Conservation (phyloP, 345 rosid species). For the Orychophragmus violaceus region DNA sequence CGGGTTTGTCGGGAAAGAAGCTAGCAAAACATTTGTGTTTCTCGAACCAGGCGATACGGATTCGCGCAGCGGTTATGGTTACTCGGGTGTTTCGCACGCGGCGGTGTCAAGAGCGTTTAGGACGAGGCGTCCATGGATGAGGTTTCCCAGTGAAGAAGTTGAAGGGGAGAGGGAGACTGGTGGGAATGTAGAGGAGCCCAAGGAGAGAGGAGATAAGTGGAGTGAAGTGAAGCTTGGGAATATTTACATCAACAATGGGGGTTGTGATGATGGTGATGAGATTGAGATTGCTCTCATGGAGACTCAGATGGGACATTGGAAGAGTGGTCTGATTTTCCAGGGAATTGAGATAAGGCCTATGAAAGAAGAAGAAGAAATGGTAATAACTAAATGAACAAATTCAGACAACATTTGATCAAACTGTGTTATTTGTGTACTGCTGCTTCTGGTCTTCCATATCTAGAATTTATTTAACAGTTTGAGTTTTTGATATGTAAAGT, state of each 20-base stretch:
- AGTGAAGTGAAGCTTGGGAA: conserved; percentile 56
- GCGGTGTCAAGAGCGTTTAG: conserved; percentile 23
- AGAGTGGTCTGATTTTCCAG: conserved; percentile 49
- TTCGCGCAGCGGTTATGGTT: background rate
- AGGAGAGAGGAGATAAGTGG: conserved; percentile 63
- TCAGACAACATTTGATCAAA: background rate
- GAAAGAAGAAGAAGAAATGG: conserved; percentile 1
- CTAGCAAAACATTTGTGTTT: conserved; percentile 7
- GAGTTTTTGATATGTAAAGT: background rate
- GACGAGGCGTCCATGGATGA: conserved; percentile 21
- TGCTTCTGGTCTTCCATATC: background rate
- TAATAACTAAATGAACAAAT: background rate
- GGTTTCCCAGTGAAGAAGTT: background rate
- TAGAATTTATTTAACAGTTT: background rate
- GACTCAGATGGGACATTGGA: conserved; percentile 40
- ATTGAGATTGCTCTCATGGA: conserved; percentile 42
- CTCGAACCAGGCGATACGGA: background rate
- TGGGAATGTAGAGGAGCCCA: conserved; percentile 24
- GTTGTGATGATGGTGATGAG: conserved; percentile 32
- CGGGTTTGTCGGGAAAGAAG: conserved; percentile 34
- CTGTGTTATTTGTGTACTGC: background rate
- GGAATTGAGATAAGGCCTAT: conserved; percentile 61
- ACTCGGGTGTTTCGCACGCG: background rate
- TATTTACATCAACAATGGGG: conserved; percentile 6
- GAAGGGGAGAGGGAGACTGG: conserved; percentile 7